Evolutionary conservation across 306 rosid genomes (phyloP), one percentile per base, ranked within the genome.

Genomic region (Pyrus communis): DNA sequence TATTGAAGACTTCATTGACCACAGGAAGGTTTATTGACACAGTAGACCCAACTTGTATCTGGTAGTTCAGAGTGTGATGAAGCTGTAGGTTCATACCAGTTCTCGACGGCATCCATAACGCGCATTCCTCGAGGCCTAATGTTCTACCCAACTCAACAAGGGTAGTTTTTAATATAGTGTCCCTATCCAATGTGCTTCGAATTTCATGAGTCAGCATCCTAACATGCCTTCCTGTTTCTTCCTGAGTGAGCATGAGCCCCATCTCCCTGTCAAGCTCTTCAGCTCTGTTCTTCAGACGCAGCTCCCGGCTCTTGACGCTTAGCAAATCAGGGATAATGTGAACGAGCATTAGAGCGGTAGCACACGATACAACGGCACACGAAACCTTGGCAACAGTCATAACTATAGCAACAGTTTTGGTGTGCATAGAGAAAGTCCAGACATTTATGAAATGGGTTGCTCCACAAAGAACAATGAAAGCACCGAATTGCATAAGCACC

Each of bases 401-500:
- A 27, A 89, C 91, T 52, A 94, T 79, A 12, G 96, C 96, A 58
- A 94, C 97, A 13, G 86, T 86, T 67, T 91, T 91, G 1, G 97
- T 75, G 84, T 94, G 96, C 78, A 86, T 74, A 11, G 90, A 87
- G 80, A 90, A 91, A 19, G 98, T 92, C 98, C 98, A 94, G 82
- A 91, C 76, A 77, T 79, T 94, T 70, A 94, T 90, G 83, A 94
- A 94, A 82, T 94, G 98, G 43, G 98, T 94, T 63, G 93, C 91
- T 31, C 98, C 98, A 64, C 98, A 94, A 8, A 94, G 98, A 76
- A 94, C 88, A 83, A 94, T 94, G 64, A 94, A 94, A 68, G 98
- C 96, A 73, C 97, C 97, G 75, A 94, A 92, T 88, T 94, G 98
- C 89, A 91, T 86, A 79, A 94, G 98, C 83, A 94, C 98, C 98